Conservation (phyloP, 495 filamentous ascomycete genomes). For the Penicillium fimorum region DNA sequence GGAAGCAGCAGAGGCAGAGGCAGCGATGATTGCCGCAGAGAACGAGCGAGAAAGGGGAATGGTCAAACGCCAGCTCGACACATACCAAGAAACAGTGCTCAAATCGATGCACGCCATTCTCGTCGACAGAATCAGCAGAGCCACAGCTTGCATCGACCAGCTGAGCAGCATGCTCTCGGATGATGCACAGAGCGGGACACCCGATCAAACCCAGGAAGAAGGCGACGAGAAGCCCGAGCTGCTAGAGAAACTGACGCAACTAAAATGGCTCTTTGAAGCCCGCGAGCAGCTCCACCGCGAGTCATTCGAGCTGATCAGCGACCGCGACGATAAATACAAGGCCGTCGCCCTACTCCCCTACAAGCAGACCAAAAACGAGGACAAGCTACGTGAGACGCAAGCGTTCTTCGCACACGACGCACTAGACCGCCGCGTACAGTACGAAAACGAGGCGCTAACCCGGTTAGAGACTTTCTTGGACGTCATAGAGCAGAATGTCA, state of each 20-base stretch:
- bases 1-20: slow-evolving; percentile 76
- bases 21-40: slow-evolving; percentile 62
- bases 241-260: slow-evolving; percentile 85
- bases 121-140: slow-evolving; percentile 57
- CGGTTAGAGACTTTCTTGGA: slow-evolving; percentile 76
- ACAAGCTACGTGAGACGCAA: slow-evolving; percentile 72
- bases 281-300: slow-evolving; percentile 82
- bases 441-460: slow-evolving; percentile 62
- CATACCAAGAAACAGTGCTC: slow-evolving; percentile 71
- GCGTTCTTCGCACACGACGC: slow-evolving; percentile 80
- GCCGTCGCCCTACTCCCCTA: slow-evolving; percentile 79
- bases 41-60: slow-evolving; percentile 58
- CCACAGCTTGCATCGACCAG: slow-evolving; percentile 66
- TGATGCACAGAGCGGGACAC: slow-evolving; percentile 67
- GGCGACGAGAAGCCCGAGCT: slow-evolving; percentile 94
- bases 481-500: slow-evolving; percentile 81
- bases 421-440: slow-evolving; percentile 60
- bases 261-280: slow-evolving; percentile 97
- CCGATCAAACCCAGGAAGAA: slow-evolving; percentile 85
- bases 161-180: slow-evolving; percentile 69
- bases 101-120: slow-evolving; percentile 75
- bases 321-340: slow-evolving; percentile 83
- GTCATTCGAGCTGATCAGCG: slow-evolving; percentile 76
- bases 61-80: slow-evolving; percentile 70
- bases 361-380: slow-evolving; percentile 61